Conservation (phyloP, 2,329 filamentous ascomycete species). For the Neocatenulostroma microsporum region DNA sequence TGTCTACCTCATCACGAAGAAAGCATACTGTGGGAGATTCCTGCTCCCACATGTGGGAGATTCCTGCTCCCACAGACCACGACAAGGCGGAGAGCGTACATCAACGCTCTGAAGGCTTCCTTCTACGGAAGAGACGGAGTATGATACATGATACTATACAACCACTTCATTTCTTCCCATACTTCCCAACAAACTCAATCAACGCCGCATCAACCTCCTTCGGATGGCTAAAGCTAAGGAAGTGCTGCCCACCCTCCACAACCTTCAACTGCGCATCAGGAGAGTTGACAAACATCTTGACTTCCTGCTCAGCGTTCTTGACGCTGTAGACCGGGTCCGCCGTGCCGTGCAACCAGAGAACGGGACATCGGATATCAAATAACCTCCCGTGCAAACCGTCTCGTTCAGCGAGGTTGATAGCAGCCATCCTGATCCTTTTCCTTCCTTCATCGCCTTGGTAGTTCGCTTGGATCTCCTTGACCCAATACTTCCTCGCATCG, state of each 20-base stretch:
- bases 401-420: conserved; percentile 41
- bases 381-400: conserved; percentile 42
- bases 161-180: too few species aligned
- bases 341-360: conserved; percentile 45
- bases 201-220: conserved; percentile 35
- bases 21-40: too few species aligned
- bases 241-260: conserved; percentile 44
- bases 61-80: too few species aligned
- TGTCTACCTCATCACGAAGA: too few species aligned
- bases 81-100: too few species aligned
- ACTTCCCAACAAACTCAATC: conserved; percentile 27
- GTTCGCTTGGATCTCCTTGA: conserved; percentile 35
- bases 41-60: too few species aligned
- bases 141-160: too few species aligned
- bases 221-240: conserved; percentile 42
- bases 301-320: conserved; percentile 40
- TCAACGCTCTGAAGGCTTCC: too few species aligned
- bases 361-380: conserved; percentile 43
- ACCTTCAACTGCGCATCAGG: conserved; percentile 36
- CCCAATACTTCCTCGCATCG: conserved; percentile 39
- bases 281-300: conserved; percentile 40
- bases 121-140: too few species aligned
- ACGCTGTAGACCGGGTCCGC: conserved; percentile 36
- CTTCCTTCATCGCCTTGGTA: conserved; percentile 46
- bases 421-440: conserved; percentile 41